Base-by-base conservation (phyloP, 2,329 filamentous ascomycete species). In the Cladophialophora immunda region DNA sequence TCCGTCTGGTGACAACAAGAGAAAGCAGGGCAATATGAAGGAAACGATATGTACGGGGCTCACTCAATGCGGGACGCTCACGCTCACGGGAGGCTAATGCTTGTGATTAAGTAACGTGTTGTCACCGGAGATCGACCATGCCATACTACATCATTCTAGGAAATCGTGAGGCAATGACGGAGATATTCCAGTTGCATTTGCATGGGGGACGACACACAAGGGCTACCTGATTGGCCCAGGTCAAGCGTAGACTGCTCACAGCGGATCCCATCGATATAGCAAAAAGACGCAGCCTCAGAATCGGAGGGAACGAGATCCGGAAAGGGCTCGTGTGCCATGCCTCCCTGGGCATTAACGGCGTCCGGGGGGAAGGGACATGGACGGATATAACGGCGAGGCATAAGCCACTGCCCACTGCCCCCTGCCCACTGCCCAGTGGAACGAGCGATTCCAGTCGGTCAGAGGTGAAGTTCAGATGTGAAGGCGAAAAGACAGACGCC, bases 91-190 rank as follows among this genome's bases (percentile, higher is more conserved):
- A 50, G 22, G 22, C 45, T 50, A 50, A 50, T 27, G 45, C 22
- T 27, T 8, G 9, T 27, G 45, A 50, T 50, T 50, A 50, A 50
- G 45, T 50, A 50, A 50, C 22, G 2, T 7, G 45, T 3, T 50
- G 22, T 41, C 38, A 41, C 38, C 38, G 4, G 38, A 41, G 38
- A 41, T 53, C 27, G 47, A 53, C 22, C 22, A 3, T 29, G 17
- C 56, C 25, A 45, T 29, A n/a, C 29, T 60, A 60, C 58, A 60
- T 60, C 58, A 60, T 60, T 60, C 58, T 36, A 25, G 58, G 58
- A 61, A 53, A 32, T 38, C 45, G 45, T 61, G 58, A 61, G 58
- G 58, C 58, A 61, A 61, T 34, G 30, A 27, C 34, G 58, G 22
- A 53, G 58, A 47, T 29, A n/a, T 54, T 36, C 15, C 47, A 52